These are phyloP conservation scores for Pulveroboletus sp. DNA, from an alignment of 768 basidiomycete genomes.

Conservation along the genomic window DNA sequence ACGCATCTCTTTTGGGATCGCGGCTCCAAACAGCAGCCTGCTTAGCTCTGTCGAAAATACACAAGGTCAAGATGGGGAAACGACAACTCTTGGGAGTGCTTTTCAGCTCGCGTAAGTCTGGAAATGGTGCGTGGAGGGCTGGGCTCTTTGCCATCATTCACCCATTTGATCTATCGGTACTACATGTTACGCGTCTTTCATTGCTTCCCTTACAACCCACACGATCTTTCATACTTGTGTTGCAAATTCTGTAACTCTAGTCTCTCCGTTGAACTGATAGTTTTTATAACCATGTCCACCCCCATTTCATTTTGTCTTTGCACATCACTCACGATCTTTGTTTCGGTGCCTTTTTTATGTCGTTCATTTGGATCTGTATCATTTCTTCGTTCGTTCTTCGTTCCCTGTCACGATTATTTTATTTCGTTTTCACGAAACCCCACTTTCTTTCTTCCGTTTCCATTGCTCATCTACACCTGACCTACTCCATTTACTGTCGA, in stretches of 20 bases:
- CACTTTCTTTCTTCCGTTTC: not conserved
- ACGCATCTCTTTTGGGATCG: conserved; percentile 66
- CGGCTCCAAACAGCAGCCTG: conserved; percentile 31
- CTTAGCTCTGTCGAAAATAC: conserved; percentile 35
- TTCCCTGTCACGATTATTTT: not conserved
- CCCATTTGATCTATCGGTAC: conserved; percentile 9
- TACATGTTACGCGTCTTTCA: conserved; percentile 5
- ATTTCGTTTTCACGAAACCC: conserved; percentile 1
- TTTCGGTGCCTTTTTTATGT: not conserved
- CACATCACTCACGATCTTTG: conserved; percentile 2
- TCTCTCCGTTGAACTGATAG: not conserved
- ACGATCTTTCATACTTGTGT: not conserved
- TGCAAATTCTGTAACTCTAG: conserved; percentile 1
- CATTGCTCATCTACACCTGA: not conserved
- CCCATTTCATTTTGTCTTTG: not conserved
- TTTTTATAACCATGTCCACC: not conserved
- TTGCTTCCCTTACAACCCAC: not conserved
- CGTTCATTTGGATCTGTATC: conserved; percentile 1
- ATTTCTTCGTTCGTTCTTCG: conserved; percentile 8
- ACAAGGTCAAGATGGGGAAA: conserved; percentile 29
- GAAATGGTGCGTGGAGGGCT: conserved; percentile 1
- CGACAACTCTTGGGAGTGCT: conserved; percentile 60
- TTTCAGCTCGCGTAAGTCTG: conserved; percentile 56
- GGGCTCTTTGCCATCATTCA: conserved; percentile 1
- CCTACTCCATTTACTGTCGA: not conserved